A percentile compares a stretch with the other conserved stretches of the same genome.
phyloP scores from a whole-genome alignment of 176 grass and related monocot species.

The Eleusine indica region DNA sequence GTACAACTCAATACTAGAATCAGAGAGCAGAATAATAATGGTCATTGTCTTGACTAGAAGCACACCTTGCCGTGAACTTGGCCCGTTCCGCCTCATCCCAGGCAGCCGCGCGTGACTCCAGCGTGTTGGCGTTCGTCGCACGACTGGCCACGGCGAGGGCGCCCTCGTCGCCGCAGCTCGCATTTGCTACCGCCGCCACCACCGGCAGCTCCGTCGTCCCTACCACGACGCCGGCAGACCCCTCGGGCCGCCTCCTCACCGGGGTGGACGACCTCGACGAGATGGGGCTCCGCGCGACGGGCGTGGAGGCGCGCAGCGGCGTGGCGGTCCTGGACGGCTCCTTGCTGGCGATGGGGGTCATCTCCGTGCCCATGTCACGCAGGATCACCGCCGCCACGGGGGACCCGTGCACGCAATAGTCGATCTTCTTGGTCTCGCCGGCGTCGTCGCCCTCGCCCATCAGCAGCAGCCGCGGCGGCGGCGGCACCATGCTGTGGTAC shows the following conservation, averaged over 20 bases:
- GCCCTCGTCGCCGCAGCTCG: conserved; percentile 22
- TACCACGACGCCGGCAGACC: not conserved
- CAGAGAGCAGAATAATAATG: not conserved
- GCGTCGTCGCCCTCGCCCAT: conserved; percentile 40
- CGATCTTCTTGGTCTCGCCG: conserved; percentile 86
- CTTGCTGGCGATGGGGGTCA: conserved; percentile 98
- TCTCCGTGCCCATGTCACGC: conserved; percentile 96
- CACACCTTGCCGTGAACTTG: conserved; percentile 81
- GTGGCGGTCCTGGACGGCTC: conserved; percentile 91
- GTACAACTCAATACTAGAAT: not conserved
- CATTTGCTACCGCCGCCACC: not conserved
- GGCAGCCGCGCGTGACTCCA: conserved; percentile 71
- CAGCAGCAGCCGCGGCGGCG: conserved; percentile 32
- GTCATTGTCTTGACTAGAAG: too few relatives aligned
- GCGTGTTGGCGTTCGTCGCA: conserved; percentile 31
- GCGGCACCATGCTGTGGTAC: conserved; percentile 44
- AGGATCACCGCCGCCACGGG: conserved; percentile 58
- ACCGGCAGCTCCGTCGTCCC: not conserved
- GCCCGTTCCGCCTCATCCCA: conserved; percentile 89
- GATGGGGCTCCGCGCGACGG: conserved; percentile 72
- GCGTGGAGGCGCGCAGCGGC: conserved; percentile 73
- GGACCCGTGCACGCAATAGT: conserved; percentile 49
- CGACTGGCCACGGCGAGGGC: not conserved
- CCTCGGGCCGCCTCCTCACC: conserved; percentile 39
- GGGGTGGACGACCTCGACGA: conserved; percentile 79